Evolutionary conservation across 2,329 filamentous ascomycete species (phyloP).

Genomic region (Aspergillus nomiae): DNA sequence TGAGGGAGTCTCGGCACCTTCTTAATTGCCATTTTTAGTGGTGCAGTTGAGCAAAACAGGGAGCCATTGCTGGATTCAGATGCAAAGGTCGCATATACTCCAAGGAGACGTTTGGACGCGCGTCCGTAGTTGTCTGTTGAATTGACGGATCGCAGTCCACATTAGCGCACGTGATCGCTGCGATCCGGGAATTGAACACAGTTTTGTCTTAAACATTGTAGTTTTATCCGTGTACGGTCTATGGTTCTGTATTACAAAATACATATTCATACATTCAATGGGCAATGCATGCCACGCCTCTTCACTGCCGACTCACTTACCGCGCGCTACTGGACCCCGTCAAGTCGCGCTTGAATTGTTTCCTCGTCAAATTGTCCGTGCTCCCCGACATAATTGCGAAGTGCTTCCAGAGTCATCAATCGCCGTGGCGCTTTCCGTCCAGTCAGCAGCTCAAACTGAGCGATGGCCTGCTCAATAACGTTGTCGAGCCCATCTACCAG

Average conservation of each 20-base stretch:
- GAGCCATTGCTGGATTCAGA: constrained; percentile 7
- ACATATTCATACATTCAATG: not conserved
- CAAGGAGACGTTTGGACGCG: constrained; percentile 1
- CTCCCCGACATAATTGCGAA: constrained; percentile 40
- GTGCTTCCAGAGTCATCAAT: constrained; percentile 69
- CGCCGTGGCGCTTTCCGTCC: constrained; percentile 70
- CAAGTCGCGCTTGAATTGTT: constrained; percentile 39
- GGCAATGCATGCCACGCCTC: not conserved
- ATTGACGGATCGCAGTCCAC: not conserved
- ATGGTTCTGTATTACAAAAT: not conserved
- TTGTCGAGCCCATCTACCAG: constrained; percentile 75
- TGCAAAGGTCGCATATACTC: not conserved
- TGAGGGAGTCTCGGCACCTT: constrained; percentile 22
- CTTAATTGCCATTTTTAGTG: constrained; percentile 13
- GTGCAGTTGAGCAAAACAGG: not conserved
- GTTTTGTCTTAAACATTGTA: not conserved
- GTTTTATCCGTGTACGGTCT: not conserved
- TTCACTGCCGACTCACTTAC: not conserved
- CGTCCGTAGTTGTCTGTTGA: constrained; percentile 1
- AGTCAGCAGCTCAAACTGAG: constrained; percentile 80
- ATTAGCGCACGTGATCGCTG: not conserved
- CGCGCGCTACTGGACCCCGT: constrained; percentile 22
- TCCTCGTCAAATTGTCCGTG: constrained; percentile 39
- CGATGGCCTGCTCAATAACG: constrained; percentile 76
- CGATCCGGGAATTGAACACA: not conserved